Evolutionary conservation across 805 yeast species (phyloP).

Genomic region (Metschnikowia dekortorum): DNA sequence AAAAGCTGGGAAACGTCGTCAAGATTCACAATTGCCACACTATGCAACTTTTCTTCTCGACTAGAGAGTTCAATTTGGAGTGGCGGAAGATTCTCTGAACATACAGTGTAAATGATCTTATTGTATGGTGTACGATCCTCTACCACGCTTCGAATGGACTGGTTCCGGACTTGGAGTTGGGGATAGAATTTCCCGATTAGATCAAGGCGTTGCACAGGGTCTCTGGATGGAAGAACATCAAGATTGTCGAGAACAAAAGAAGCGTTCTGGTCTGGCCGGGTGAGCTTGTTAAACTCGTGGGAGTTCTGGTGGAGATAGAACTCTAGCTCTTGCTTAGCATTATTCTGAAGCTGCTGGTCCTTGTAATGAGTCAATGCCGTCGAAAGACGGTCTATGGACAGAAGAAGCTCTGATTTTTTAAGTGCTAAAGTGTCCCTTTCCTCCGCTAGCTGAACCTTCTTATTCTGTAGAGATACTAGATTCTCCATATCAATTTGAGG

Average conservation of each 20-base stretch:
- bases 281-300: conserved; percentile 9
- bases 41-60: conserved; percentile 8
- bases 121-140: not conserved
- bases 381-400: conserved; percentile 8
- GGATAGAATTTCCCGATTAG: conserved; percentile 26
- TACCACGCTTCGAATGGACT: not conserved
- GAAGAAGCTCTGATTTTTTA: conserved; percentile 7
- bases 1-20: conserved; percentile 3
- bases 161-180: conserved; percentile 17
- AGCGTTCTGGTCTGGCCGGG: conserved; percentile 12
- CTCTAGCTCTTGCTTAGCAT: conserved; percentile 14
- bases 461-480: conserved; percentile 12
- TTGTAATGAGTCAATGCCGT: conserved; percentile 8
- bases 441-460: conserved; percentile 10
- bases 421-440: conserved; percentile 10
- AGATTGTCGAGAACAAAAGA: conserved; percentile 20
- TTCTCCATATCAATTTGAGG: conserved; percentile 10
- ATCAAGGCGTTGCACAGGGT: conserved; percentile 27
- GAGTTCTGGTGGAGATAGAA: conserved; percentile 16
- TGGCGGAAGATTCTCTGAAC: conserved; percentile 7
- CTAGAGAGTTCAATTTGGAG: conserved; percentile 5
- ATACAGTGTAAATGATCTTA: conserved; percentile 2
- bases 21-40: conserved; percentile 4
- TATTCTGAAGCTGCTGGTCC: conserved; percentile 13
- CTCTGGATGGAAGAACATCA: conserved; percentile 32